phyloP scores from a whole-genome alignment of 768 basidiomycete species.

The Tephrocybe sp. region DNA sequence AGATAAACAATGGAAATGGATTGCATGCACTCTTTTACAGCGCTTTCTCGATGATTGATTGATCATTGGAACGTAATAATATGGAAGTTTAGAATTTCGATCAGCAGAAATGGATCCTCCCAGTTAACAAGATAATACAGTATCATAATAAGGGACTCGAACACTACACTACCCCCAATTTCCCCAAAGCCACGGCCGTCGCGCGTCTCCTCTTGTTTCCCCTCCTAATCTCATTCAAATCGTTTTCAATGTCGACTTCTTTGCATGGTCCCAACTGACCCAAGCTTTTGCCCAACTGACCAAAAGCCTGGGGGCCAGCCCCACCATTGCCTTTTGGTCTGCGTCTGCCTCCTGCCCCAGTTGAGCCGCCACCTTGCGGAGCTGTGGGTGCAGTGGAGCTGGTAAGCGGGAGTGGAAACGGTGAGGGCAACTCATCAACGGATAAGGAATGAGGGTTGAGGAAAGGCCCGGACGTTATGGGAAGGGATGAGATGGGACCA shows the following conservation, averaged over 20 bases:
- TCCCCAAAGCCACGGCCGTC: slow-evolving; percentile 26
- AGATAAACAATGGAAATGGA: background rate
- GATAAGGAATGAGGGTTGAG: slow-evolving; percentile 82
- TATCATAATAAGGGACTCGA: background rate
- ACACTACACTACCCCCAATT: slow-evolving; percentile 12
- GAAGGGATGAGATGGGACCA: slow-evolving; percentile 40
- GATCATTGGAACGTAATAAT: no score
- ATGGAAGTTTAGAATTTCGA: no score
- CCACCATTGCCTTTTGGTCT: slow-evolving; percentile 54
- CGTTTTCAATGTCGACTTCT: slow-evolving; percentile 70
- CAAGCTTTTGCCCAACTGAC: slow-evolving; percentile 75
- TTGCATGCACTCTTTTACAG: background rate
- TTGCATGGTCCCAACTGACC: slow-evolving; percentile 52
- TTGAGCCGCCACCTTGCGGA: slow-evolving; percentile 29
- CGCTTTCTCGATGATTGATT: background rate
- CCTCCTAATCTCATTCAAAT: slow-evolving; percentile 75
- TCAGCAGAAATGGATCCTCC: no score
- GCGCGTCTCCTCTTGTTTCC: slow-evolving; percentile 64
- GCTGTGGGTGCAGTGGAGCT: slow-evolving; percentile 42
- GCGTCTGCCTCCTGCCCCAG: slow-evolving; percentile 40
- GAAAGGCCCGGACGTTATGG: slow-evolving; percentile 67
- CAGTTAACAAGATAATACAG: no score
- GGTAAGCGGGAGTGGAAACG: slow-evolving; percentile 75
- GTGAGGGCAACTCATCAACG: slow-evolving; percentile 84
- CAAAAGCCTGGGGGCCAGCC: slow-evolving; percentile 54